Percentiles rank a stretch among this genome's conserved stretches.
phyloP scores from a whole-genome alignment of 805 yeast species.

The Kluyveromyces aestuarii region DNA sequence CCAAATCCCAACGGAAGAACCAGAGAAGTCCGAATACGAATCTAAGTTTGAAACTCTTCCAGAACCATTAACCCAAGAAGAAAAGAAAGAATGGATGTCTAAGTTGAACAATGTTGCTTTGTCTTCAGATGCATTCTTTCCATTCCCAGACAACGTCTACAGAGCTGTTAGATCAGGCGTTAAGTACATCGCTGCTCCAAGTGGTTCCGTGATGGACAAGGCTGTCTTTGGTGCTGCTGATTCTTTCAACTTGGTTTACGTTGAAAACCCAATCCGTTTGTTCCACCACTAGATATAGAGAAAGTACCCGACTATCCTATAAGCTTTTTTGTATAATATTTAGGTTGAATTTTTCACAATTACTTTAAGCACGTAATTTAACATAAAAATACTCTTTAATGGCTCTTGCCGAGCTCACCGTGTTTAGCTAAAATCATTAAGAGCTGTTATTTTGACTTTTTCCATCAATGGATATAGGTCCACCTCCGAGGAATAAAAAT shows the following conservation, averaged over 20 bases:
- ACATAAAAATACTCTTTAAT: no score
- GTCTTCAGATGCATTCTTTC: constrained; percentile 98
- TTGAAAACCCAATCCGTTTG: constrained; percentile 93
- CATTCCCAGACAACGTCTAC: constrained; percentile 98
- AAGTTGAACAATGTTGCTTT: constrained; percentile 81
- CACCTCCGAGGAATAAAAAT: no score
- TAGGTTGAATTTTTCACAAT: background rate
- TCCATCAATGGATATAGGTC: no score
- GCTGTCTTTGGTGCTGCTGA: constrained; percentile 96
- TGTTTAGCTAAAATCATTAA: no score
- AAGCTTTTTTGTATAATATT: background rate
- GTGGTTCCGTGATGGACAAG: constrained; percentile 96
- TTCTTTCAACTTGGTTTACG: constrained; percentile 79
- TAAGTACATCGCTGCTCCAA: constrained; percentile 90
- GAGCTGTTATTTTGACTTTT: no score
- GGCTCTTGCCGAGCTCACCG: no score
- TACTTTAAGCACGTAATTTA: background rate
- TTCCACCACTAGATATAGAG: constrained; percentile 72
- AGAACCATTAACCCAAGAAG: constrained; percentile 68
- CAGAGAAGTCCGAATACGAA: constrained; percentile 88
- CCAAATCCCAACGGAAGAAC: constrained; percentile 85
- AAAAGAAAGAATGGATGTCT: constrained; percentile 79
- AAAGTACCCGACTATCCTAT: background rate
- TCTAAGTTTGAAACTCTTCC: constrained; percentile 82
- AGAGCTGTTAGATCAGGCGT: constrained; percentile 97